phyloP scores from a whole-genome alignment of 2,329 filamentous ascomycete species.

The Nothomitra cinnamomea region DNA sequence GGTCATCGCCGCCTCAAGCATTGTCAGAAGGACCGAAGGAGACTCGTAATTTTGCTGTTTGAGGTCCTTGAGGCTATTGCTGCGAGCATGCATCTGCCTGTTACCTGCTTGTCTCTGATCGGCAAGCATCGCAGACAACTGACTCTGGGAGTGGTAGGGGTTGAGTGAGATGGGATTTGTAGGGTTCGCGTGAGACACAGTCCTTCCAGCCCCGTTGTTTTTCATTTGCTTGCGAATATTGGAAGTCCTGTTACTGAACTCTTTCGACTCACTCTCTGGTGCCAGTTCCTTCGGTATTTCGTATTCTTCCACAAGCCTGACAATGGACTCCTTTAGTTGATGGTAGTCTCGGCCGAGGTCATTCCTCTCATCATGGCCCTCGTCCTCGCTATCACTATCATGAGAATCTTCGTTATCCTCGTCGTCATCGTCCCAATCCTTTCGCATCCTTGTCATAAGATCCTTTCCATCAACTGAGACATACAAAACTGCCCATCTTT shows the following conservation, averaged over 20 bases:
- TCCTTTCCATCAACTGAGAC: conserved; percentile 55
- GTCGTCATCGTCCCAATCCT: conserved; percentile 47
- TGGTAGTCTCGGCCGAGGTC: conserved; percentile 68
- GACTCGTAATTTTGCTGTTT: conserved; percentile 21
- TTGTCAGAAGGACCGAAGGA: conserved; percentile 41
- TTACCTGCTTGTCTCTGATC: conserved; percentile 19
- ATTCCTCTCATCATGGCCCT: conserved; percentile 24
- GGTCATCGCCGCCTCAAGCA: conserved; percentile 60
- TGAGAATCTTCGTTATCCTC: conserved; percentile 42
- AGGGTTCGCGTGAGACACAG: conserved; percentile 9
- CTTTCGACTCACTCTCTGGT: conserved; percentile 39
- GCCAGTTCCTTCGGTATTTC: conserved; percentile 56
- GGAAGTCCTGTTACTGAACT: conserved; percentile 54
- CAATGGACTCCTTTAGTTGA: conserved; percentile 61
- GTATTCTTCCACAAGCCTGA: conserved; percentile 67
- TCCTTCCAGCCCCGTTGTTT: conserved; percentile 19
- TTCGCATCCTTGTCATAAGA: conserved; percentile 54
- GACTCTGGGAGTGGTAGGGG: conserved; percentile 20
- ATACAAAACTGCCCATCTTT: conserved; percentile 70
- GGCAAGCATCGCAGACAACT: conserved; percentile 23
- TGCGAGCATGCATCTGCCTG: conserved; percentile 21
- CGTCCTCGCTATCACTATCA: conserved; percentile 32
- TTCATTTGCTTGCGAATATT: conserved; percentile 30
- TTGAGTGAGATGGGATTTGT: neutral
- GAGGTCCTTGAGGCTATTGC: conserved; percentile 21